phyloP scores from a whole-genome alignment of 2,329 filamentous ascomycete genomes.

The Botryosphaeria dothidea region DNA sequence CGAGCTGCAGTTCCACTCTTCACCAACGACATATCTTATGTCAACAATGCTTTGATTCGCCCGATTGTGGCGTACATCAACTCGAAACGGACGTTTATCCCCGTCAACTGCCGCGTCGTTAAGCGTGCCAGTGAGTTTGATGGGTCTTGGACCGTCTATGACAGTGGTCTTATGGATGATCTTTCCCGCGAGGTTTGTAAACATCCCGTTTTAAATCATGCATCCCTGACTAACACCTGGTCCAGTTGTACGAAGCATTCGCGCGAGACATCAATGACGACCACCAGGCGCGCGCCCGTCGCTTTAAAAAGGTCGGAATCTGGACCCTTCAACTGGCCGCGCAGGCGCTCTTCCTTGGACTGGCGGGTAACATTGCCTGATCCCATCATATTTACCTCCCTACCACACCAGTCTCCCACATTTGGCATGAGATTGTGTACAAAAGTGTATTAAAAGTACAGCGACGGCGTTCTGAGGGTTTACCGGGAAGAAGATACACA shows the following conservation, averaged over 20 bases:
- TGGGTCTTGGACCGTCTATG: conserved; percentile 91
- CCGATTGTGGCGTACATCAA: conserved; percentile 99
- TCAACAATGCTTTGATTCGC: conserved; percentile 91
- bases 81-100: conserved; percentile 90
- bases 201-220: not conserved
- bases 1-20: conserved; percentile 92
- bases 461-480: conserved; percentile 10
- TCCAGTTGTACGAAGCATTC: conserved; percentile 84
- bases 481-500: not conserved
- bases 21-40: conserved; percentile 86
- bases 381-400: not conserved
- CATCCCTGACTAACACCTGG: conserved; percentile 6
- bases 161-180: conserved; percentile 92
- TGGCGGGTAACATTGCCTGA: conserved; percentile 76
- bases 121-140: conserved; percentile 89
- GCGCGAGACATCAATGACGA: conserved; percentile 89
- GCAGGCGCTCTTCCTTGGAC: conserved; percentile 91
- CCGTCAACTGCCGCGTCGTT: conserved; percentile 90
- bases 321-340: conserved; percentile 93
- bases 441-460: conserved; percentile 16
- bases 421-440: conserved; percentile 2
- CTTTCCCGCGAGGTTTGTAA: conserved; percentile 72
- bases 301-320: conserved; percentile 93
- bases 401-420: not conserved
- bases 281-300: conserved; percentile 78